Evolutionary conservation across 176 grass and related monocot species (phyloP).

Genomic region (Musa schizocarpa): DNA sequence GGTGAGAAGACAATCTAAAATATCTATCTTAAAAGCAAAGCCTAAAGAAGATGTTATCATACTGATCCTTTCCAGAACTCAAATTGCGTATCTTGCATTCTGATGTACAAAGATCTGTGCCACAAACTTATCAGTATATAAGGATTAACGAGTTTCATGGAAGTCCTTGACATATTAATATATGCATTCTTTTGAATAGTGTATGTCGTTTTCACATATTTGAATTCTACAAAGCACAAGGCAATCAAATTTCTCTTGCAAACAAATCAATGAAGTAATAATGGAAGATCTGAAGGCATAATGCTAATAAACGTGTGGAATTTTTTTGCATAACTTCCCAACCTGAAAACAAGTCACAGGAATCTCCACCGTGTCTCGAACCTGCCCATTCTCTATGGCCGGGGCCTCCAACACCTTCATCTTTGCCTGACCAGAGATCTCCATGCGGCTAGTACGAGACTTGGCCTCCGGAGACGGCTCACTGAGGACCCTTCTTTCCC

Average conservation of each 20-base stretch:
- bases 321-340: slow-evolving; percentile 1
- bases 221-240: no score
- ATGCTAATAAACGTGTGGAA: slow-evolving; percentile 7
- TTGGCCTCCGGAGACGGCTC: slow-evolving; percentile 2
- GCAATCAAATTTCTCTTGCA: neutral
- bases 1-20: neutral
- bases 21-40: neutral
- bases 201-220: no score
- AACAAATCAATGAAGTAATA: neutral
- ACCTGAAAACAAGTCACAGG: slow-evolving; percentile 97
- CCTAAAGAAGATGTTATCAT: neutral
- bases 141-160: neutral
- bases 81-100: neutral
- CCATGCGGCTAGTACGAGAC: slow-evolving; percentile 17
- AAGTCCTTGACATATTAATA: neutral
- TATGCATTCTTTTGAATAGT: no score
- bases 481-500: neutral
- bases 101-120: neutral
- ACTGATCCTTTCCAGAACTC: no score
- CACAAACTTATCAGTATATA: neutral
- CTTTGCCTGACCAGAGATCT: slow-evolving; percentile 17
- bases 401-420: slow-evolving; percentile 32
- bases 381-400: slow-evolving; percentile 22
- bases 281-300: neutral
- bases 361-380: slow-evolving; percentile 53